Evolutionary conservation across 345 rosid species (phyloP).

Genomic region (Corchorus capsularis): DNA sequence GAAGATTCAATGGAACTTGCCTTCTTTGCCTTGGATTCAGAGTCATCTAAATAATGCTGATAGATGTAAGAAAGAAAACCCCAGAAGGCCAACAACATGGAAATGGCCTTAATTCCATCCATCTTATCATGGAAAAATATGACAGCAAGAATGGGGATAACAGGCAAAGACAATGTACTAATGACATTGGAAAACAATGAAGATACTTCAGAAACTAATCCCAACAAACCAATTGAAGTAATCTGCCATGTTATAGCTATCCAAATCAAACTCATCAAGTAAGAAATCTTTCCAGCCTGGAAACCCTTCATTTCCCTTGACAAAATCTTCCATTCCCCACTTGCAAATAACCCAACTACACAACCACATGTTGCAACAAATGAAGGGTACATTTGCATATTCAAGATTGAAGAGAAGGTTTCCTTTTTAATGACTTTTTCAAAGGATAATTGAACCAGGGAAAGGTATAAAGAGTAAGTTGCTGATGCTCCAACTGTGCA

Average conservation of each 20-base stretch:
- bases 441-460: conserved; percentile 47
- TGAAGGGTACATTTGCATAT: conserved; percentile 50
- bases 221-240: conserved; percentile 44
- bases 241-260: conserved; percentile 55
- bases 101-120: conserved; percentile 56
- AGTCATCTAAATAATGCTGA: conserved; percentile 48
- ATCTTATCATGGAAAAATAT: conserved; percentile 56
- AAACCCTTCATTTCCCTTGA: conserved; percentile 41
- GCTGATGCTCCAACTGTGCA: conserved; percentile 55
- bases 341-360: conserved; percentile 44
- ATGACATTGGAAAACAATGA: conserved; percentile 59
- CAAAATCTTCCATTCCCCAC: conserved; percentile 50
- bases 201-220: conserved; percentile 51
- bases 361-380: conserved; percentile 45
- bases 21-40: conserved; percentile 1
- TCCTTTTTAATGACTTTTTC: conserved; percentile 43
- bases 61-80: conserved; percentile 53
- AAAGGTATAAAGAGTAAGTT: conserved; percentile 44
- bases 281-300: conserved; percentile 37
- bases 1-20: not conserved
- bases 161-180: conserved; percentile 47
- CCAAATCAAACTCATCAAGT: conserved; percentile 51
- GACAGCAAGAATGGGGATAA: conserved; percentile 51
- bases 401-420: conserved; percentile 42
- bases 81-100: conserved; percentile 54